Percentiles rank a stretch among this genome's conserved stretches.
phyloP scores from a whole-genome alignment of 495 filamentous ascomycete species.

The Terfezia claveryi region DNA sequence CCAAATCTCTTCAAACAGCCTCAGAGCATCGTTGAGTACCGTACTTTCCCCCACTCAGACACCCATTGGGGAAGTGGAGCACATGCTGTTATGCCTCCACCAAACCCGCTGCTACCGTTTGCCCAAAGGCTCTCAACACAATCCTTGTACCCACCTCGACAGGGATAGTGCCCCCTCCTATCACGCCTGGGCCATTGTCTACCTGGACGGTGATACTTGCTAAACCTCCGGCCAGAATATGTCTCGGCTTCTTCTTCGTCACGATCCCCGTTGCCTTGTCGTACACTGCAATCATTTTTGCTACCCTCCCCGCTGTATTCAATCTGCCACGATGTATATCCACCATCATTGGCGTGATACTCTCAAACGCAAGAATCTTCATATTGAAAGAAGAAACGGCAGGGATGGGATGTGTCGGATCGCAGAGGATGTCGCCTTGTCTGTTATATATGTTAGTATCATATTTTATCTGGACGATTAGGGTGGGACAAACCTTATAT shows the following conservation, averaged over 20 bases:
- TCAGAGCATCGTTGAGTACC: too few species aligned
- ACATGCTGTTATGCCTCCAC: slow-evolving; percentile 31
- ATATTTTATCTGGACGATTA: not conserved
- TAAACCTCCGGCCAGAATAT: slow-evolving; percentile 50
- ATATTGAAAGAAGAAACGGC: slow-evolving; percentile 47
- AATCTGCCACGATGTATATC: slow-evolving; percentile 73
- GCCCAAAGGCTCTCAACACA: slow-evolving; percentile 56
- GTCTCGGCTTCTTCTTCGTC: slow-evolving; percentile 62
- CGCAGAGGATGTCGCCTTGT: slow-evolving; percentile 66
- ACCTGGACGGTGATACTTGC: slow-evolving; percentile 50
- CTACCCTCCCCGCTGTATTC: slow-evolving; percentile 54
- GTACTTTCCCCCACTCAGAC: too few species aligned
- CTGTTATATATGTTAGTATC: slow-evolving; percentile 4
- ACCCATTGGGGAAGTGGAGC: too few species aligned
- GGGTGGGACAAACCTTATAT: slow-evolving; percentile 32
- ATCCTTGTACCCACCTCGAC: slow-evolving; percentile 57
- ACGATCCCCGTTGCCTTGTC: slow-evolving; percentile 51
- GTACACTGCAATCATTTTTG: slow-evolving; percentile 42
- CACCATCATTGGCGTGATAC: slow-evolving; percentile 65
- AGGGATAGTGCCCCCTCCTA: slow-evolving; percentile 40
- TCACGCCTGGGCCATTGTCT: not conserved
- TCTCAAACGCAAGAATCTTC: slow-evolving; percentile 76
- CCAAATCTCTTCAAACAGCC: too few species aligned
- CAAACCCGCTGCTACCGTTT: slow-evolving; percentile 70
- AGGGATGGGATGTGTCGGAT: slow-evolving; percentile 39